These are phyloP conservation scores for Cladophialophora yegresii DNA, from an alignment of 2,329 filamentous ascomycete genomes.

Conservation along the genomic window DNA sequence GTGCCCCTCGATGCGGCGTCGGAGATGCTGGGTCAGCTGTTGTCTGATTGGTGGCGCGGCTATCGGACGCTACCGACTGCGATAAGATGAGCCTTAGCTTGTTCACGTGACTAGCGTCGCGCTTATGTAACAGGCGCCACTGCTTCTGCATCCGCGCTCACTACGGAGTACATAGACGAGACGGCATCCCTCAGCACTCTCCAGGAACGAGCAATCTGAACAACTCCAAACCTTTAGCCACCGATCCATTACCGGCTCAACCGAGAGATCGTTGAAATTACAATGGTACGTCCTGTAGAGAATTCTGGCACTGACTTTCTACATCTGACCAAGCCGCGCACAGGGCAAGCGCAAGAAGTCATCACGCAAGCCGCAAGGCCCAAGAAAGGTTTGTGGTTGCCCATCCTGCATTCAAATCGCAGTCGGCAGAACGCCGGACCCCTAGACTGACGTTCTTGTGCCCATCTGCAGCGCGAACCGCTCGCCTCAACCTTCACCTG, in stretches of 20 bases:
- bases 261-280: background rate
- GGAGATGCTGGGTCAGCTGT: background rate
- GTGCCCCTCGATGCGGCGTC: background rate
- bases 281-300: background rate
- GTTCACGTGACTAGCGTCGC: background rate
- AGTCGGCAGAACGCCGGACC: background rate
- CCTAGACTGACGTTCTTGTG: background rate
- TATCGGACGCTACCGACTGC: constrained; percentile 2
- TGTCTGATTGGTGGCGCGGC: constrained; percentile 2
- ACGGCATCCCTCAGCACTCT: background rate
- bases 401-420: constrained; percentile 36
- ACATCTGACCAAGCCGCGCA: background rate
- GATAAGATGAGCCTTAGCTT: background rate
- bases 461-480: constrained; percentile 46
- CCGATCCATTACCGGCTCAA: background rate
- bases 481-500: constrained; percentile 82
- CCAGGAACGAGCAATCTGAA: background rate
- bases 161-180: too few relatives aligned
- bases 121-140: background rate
- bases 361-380: constrained; percentile 61
- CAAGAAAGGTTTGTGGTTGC: constrained; percentile 48
- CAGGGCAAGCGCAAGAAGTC: constrained; percentile 92
- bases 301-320: background rate
- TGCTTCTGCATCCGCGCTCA: background rate
- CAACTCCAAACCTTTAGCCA: background rate